phyloP scores from a whole-genome alignment of 371 early-diverging fungal genomes.

The Basidiobolus heterosporus region DNA sequence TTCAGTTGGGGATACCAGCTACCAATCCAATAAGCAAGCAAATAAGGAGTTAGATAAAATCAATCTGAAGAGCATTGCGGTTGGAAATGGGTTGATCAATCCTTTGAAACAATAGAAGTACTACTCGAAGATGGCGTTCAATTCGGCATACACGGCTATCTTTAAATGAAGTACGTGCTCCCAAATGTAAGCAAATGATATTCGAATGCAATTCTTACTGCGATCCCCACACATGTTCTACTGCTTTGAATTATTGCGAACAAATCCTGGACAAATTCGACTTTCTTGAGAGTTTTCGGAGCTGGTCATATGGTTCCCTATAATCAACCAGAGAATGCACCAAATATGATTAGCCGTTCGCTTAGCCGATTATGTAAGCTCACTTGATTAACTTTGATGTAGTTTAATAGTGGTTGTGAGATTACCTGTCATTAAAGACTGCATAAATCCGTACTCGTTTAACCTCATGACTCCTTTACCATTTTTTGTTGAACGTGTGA shows the following conservation, averaged over 20 bases:
- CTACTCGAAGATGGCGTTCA: slow-evolving; percentile 74
- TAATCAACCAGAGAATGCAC: slow-evolving; percentile 37
- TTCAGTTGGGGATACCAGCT: slow-evolving; percentile 42
- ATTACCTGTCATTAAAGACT: no score
- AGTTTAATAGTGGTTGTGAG: no score
- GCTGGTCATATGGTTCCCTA: slow-evolving; percentile 81
- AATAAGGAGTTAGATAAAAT: slow-evolving; percentile 20
- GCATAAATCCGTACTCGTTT: no score
- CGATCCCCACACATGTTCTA: slow-evolving; percentile 57
- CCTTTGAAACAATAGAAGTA: slow-evolving; percentile 78
- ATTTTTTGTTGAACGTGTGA: no score
- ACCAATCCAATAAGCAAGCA: slow-evolving; percentile 40
- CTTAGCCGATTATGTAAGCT: no score
- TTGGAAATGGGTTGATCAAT: slow-evolving; percentile 87
- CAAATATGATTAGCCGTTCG: slow-evolving; percentile 29
- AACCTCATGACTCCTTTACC: no score
- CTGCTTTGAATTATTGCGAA: slow-evolving; percentile 81
- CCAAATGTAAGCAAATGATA: slow-evolving; percentile 59
- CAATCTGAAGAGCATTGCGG: slow-evolving; percentile 57
- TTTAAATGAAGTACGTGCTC: slow-evolving; percentile 42
- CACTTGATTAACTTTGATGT: no score
- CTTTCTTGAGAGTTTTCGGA: slow-evolving; percentile 67
- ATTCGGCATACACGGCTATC: slow-evolving; percentile 61
- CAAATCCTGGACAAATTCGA: slow-evolving; percentile 38
- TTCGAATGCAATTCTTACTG: slow-evolving; percentile 64